These are phyloP conservation scores for Astraeus odoratus DNA, from an alignment of 768 basidiomycete species.

Conservation along the genomic window DNA sequence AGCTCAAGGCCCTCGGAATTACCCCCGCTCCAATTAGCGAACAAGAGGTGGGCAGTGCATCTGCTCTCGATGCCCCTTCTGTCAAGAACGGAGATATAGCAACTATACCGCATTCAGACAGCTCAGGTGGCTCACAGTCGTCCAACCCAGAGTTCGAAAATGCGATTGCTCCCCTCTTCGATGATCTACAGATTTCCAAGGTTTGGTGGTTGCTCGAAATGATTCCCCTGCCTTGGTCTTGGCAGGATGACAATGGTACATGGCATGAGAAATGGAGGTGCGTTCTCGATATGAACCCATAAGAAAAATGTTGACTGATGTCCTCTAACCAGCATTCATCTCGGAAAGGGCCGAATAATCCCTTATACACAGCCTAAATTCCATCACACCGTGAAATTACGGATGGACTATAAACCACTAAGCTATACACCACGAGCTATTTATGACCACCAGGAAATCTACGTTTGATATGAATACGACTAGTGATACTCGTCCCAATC, in stretches of 20 bases:
- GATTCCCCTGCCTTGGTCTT: constrained; percentile 44
- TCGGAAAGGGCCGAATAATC: constrained; percentile 53
- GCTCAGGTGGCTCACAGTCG: not conserved
- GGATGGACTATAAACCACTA: constrained; percentile 41
- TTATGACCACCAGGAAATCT: constrained; percentile 41
- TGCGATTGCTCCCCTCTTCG: constrained; percentile 47
- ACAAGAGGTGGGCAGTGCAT: not conserved
- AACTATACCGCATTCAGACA: not conserved
- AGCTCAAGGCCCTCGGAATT: constrained; percentile 41
- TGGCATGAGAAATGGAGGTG: constrained; percentile 56
- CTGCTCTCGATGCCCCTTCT: not conserved
- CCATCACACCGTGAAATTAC: constrained; percentile 55
- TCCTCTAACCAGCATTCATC: constrained; percentile 28
- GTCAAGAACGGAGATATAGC: not conserved
- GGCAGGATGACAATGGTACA: constrained; percentile 47
- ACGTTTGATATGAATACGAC: constrained; percentile 29
- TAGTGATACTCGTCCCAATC: not conserved
- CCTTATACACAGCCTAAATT: constrained; percentile 42
- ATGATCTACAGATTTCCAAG: constrained; percentile 36
- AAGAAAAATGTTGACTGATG: not conserved
- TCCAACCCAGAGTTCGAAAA: constrained; percentile 13
- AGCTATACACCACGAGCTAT: constrained; percentile 54
- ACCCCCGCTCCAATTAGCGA: not conserved
- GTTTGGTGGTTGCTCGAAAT: constrained; percentile 74
- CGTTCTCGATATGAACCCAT: constrained; percentile 19